Evolutionary conservation across 768 basidiomycete genomes (phyloP).

Genomic region (Mycena maculata): DNA sequence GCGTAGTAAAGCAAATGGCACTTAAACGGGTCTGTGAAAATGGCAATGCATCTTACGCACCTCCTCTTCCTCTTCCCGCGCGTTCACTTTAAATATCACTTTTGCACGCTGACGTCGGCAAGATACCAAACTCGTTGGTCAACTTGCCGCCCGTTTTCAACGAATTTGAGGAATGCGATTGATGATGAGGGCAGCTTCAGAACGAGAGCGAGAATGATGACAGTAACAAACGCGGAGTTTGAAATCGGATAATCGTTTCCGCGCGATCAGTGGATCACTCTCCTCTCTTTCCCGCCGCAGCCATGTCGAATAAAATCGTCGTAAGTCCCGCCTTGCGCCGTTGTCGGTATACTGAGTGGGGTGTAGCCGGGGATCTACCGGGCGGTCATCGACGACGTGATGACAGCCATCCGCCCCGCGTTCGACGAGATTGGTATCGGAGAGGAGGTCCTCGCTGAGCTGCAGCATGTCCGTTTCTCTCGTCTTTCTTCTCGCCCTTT

Average conservation of each 20-base stretch:
- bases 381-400: constrained; percentile 81
- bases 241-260: not conserved
- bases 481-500: constrained; percentile 20
- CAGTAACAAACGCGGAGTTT: constrained; percentile 11
- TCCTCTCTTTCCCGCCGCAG: constrained; percentile 1
- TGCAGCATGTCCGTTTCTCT: constrained; percentile 71
- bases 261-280: no score
- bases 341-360: constrained; percentile 39
- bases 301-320: constrained; percentile 83
- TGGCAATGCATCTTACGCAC: no score
- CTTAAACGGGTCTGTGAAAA: no score
- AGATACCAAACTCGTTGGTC: no score
- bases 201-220: no score
- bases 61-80: no score
- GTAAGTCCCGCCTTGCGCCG: constrained; percentile 58
- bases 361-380: constrained; percentile 75
- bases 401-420: constrained; percentile 73
- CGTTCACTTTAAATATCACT: no score
- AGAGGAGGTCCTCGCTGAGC: constrained; percentile 72
- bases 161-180: no score
- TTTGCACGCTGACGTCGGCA: no score
- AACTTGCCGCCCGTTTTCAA: no score
- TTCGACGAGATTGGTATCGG: constrained; percentile 84
- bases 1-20: no score
- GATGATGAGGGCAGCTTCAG: no score